Conservation (phyloP, 2,329 filamentous ascomycete species). For the Graphium sp. region DNA sequence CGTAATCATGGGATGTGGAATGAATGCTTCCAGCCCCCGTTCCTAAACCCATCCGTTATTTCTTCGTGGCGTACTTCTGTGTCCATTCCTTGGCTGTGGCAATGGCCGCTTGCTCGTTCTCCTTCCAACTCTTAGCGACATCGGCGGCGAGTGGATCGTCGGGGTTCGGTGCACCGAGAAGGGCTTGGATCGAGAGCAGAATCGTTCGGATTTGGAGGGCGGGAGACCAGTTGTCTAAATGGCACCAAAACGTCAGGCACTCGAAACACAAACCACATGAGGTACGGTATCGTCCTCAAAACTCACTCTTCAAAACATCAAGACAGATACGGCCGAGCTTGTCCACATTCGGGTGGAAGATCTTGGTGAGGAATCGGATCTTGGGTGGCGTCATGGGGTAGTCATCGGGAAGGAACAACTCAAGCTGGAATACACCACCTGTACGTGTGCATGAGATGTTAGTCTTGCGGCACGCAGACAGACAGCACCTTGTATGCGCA, state of each 20-base stretch:
- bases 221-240: constrained; percentile 89
- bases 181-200: constrained; percentile 92
- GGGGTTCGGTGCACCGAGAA: constrained; percentile 90
- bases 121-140: constrained; percentile 95
- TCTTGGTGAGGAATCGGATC: constrained; percentile 96
- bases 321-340: constrained; percentile 93
- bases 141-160: constrained; percentile 97
- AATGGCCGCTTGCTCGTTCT: constrained; percentile 84
- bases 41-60: too few species aligned
- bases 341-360: constrained; percentile 98
- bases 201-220: constrained; percentile 96
- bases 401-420: constrained; percentile 94
- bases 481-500: background rate
- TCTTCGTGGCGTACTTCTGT: constrained; percentile 46
- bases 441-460: constrained; percentile 1
- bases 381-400: constrained; percentile 99
- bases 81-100: constrained; percentile 90
- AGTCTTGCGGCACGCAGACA: background rate
- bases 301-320: constrained; percentile 86
- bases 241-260: too few species aligned
- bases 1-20: too few species aligned
- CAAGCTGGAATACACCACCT: constrained; percentile 84
- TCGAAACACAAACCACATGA: too few species aligned
- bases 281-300: too few species aligned
- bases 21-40: too few species aligned